These are phyloP conservation scores for Parasarocladium wereldwijsianum DNA, from an alignment of 2,329 filamentous ascomycete species.

Conservation along the genomic window DNA sequence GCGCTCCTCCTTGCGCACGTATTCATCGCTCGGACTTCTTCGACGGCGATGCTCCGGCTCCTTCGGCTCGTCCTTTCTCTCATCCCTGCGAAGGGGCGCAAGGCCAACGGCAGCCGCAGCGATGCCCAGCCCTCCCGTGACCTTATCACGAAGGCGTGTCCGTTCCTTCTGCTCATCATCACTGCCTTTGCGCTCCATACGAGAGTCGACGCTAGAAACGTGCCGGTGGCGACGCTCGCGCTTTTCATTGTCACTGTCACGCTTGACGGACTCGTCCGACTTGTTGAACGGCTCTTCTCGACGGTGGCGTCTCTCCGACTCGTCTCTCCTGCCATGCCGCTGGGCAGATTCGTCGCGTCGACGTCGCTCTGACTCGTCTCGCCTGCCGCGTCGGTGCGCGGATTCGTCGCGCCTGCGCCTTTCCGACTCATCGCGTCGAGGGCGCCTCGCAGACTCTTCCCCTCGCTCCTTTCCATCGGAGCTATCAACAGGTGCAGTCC, in stretches of 20 bases:
- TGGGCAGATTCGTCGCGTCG: slow-evolving; percentile 16
- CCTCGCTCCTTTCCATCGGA: slow-evolving; percentile 28
- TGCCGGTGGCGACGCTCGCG: slow-evolving; percentile 7
- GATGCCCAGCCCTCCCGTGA: slow-evolving; percentile 30
- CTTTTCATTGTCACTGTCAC: slow-evolving; percentile 6
- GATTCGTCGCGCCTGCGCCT: no score
- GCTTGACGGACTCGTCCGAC: slow-evolving; percentile 5
- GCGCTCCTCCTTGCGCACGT: slow-evolving; percentile 7
- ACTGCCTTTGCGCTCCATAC: slow-evolving; percentile 14
- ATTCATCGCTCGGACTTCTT: slow-evolving; percentile 16
- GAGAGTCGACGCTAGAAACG: slow-evolving; percentile 6
- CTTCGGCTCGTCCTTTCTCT: slow-evolving; percentile 19
- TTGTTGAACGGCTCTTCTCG: slow-evolving; percentile 10
- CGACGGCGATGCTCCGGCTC: slow-evolving; percentile 8
- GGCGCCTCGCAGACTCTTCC: slow-evolving; percentile 15
- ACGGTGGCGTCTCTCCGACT: slow-evolving; percentile 4
- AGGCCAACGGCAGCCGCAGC: slow-evolving; percentile 34
- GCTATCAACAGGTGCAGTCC: slow-evolving; percentile 21
- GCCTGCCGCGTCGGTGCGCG: no score
- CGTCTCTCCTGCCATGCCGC: slow-evolving; percentile 12
- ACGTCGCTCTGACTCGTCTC: slow-evolving; percentile 14
- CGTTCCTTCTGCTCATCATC: slow-evolving; percentile 24
- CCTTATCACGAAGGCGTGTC: slow-evolving; percentile 30
- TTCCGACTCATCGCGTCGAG: slow-evolving; percentile 16
- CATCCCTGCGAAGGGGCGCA: slow-evolving; percentile 23